Conservation (phyloP, 2,329 filamentous ascomycete genomes). For the Aureobasidium sp. region DNA sequence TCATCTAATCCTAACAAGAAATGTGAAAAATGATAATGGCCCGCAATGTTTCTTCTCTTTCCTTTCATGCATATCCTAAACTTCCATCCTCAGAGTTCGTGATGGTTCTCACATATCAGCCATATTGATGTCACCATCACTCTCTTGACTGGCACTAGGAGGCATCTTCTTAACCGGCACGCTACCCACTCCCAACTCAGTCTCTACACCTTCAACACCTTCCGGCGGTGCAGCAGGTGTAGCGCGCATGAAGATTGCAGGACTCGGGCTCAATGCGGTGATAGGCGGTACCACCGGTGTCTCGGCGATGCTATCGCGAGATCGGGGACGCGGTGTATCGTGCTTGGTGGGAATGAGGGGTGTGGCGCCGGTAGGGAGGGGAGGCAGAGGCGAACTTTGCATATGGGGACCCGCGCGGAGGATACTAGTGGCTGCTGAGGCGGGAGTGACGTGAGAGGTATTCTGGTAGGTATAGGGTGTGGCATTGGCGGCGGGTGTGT, state of each 20-base stretch:
- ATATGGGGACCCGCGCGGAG: not conserved
- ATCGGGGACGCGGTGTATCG: slow-evolving; percentile 11
- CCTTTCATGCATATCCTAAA: not conserved
- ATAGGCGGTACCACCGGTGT: slow-evolving; percentile 19
- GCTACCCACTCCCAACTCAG: slow-evolving; percentile 17
- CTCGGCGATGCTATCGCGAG: slow-evolving; percentile 15
- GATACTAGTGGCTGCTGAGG: slow-evolving; percentile 14
- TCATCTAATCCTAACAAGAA: not conserved
- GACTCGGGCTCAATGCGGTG: slow-evolving; percentile 21
- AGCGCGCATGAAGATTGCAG: slow-evolving; percentile 3
- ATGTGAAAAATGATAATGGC: not conserved
- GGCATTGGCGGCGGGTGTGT: not conserved
- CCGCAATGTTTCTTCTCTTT: no score
- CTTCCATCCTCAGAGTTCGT: no score
- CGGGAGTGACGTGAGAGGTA: not conserved
- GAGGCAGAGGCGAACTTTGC: slow-evolving; percentile 9
- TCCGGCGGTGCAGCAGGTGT: not conserved
- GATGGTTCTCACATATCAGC: not conserved
- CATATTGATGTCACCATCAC: slow-evolving; percentile 1
- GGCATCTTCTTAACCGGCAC: slow-evolving; percentile 24
- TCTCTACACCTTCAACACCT: slow-evolving; percentile 17
- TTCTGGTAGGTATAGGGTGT: slow-evolving; percentile 1
- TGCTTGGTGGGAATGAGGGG: slow-evolving; percentile 13
- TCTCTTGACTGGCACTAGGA: not conserved
- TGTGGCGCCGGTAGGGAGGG: not conserved